Conservation (phyloP, 257 asterid species). For the Lantana camara region DNA sequence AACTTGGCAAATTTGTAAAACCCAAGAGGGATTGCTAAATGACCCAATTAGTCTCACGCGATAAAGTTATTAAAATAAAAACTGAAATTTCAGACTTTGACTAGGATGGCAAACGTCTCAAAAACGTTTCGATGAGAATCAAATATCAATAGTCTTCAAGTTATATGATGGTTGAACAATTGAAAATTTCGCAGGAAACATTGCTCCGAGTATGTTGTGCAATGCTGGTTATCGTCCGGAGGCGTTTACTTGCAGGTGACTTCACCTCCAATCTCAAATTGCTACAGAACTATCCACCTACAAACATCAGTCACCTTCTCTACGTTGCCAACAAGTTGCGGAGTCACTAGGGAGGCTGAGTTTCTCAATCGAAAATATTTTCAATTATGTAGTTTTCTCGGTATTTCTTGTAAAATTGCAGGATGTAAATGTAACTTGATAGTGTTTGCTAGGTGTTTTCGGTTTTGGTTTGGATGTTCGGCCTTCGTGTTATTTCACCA, state of each 20-base stretch:
- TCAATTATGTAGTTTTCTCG: slow-evolving; percentile 6
- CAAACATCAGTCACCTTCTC: slow-evolving; percentile 90
- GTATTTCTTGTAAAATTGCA: slow-evolving; percentile 26
- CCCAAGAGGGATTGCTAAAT: too few relatives aligned
- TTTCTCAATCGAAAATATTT: slow-evolving; percentile 10
- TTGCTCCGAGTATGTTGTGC: slow-evolving; percentile 90
- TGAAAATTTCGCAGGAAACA: slow-evolving; percentile 63
- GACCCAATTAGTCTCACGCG: too few relatives aligned
- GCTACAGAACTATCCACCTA: slow-evolving; percentile 81
- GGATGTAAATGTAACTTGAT: slow-evolving; percentile 38
- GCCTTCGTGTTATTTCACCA: slow-evolving; percentile 7
- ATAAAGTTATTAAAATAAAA: too few relatives aligned
- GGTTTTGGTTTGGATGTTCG: slow-evolving; percentile 12
- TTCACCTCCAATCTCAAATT: slow-evolving; percentile 90
- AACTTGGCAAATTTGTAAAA: too few relatives aligned
- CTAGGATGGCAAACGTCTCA: background rate
- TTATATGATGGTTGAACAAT: slow-evolving; percentile 13
- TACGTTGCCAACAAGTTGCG: slow-evolving; percentile 89
- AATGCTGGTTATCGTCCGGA: slow-evolving; percentile 82
- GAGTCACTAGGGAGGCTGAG: slow-evolving; percentile 35
- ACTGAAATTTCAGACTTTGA: background rate
- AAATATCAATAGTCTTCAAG: background rate
- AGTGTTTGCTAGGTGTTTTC: slow-evolving; percentile 24
- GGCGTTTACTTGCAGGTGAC: slow-evolving; percentile 92
- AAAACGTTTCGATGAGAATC: background rate